Evolutionary conservation across 2,329 filamentous ascomycete genomes (phyloP), one percentile per base, ranked within the genome.

Genomic region (Talaromyces sp.): DNA sequence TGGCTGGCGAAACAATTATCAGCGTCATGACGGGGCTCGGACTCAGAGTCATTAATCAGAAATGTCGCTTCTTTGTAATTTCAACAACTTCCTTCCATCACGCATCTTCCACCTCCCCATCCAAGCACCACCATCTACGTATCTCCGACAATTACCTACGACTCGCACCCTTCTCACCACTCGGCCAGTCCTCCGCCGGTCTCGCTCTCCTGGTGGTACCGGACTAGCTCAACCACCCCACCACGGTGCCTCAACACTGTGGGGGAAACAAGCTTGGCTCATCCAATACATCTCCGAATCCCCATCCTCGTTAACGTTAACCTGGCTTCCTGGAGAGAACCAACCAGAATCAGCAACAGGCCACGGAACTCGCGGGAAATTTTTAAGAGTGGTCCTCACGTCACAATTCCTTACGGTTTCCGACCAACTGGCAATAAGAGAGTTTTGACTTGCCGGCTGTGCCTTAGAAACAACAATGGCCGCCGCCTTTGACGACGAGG

Each of bases 401-500:
- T 39, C 33, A 39, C 19, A 25, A n/a, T n/a, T n/a, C n/a, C n/a
- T n/a, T n/a, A n/a, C n/a, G n/a, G 3, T 36, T 36, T 5, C 31
- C 33, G n/a, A 9, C 43, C 43, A 46, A 9, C 15, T n/a, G 41
- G 17, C 25, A 46, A 46, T n/a, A 35, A 35, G n/a, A 33, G 33
- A n/a, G 45, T 13, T 48, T 48, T 33, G 31, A 25, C 40, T 40
- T 46, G 33, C 56, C 35, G 41, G 13, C 39, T 15, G 50, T 43
- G 40, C 35, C 58, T 28, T 36, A 35, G 31, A 25, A 39, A 25
- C 48, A 19, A 59, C 55, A 55, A 74, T 74, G 72, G 72, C 72
- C 58, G 70, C 72, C 61, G 71, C 72, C 66, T 89, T 89, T 73
- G 88, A 92, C 71, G 88, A 91, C 73, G 89, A 91, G 78, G 89